Evolutionary conservation across 2,329 filamentous ascomycete species (phyloP).

Genomic region (Aspergillus melleus): DNA sequence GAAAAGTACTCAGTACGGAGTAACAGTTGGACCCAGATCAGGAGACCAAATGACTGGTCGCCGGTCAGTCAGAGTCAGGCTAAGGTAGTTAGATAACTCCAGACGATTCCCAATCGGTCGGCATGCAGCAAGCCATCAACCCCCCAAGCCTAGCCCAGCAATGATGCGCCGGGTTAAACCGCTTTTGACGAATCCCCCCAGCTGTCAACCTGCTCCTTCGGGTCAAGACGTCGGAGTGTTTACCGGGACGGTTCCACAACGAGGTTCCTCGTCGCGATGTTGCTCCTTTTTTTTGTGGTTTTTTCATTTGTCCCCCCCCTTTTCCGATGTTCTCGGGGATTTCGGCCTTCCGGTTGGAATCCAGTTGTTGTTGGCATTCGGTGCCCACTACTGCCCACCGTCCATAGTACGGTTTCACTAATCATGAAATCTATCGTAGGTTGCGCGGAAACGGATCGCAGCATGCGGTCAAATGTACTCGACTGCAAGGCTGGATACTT

Average conservation of each 20-base stretch:
- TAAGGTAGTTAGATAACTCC: not conserved
- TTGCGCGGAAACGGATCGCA: not conserved
- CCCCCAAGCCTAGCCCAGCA: slow-evolving; percentile 10
- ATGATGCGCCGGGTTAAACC: slow-evolving; percentile 6
- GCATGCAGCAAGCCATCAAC: slow-evolving; percentile 15
- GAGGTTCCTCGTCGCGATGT: slow-evolving; percentile 6
- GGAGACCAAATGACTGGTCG: not conserved
- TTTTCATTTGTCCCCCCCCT: no score
- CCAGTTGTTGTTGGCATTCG: not conserved
- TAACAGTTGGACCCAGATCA: not conserved
- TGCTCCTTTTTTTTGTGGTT: not conserved
- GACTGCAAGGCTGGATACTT: not conserved
- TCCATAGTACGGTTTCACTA: not conserved
- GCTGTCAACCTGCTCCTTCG: slow-evolving; percentile 33
- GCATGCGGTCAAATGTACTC: not conserved
- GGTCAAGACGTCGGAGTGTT: slow-evolving; percentile 32
- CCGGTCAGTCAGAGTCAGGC: not conserved
- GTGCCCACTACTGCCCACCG: not conserved
- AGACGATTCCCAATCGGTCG: slow-evolving; percentile 17
- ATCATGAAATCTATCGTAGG: not conserved
- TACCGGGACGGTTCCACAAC: slow-evolving; percentile 22
- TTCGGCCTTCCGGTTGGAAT: not conserved
- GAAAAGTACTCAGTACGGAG: not conserved
- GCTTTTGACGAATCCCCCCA: slow-evolving; percentile 16
- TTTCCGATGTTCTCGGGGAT: not conserved